Evolutionary conservation across 208 protist species (phyloP).

Genomic region (Wallacemonas sp.): DNA sequence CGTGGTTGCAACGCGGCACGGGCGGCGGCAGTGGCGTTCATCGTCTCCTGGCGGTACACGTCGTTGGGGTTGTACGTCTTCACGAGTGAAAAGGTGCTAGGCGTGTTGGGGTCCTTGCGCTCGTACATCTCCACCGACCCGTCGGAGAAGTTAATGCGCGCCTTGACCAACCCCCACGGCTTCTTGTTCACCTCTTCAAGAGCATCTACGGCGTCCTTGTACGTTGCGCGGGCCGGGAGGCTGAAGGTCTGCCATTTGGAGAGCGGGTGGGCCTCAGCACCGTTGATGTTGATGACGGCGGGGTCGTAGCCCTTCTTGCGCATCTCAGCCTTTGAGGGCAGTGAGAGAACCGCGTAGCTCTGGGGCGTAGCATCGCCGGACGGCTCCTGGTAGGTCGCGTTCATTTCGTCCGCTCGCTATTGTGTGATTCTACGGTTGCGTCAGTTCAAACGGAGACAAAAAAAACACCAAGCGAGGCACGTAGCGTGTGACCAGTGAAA

Average conservation of each 20-base stretch:
- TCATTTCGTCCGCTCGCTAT: slow-evolving; percentile 15
- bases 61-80: slow-evolving; percentile 69
- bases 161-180: slow-evolving; percentile 73
- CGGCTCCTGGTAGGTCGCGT: slow-evolving; percentile 50
- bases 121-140: slow-evolving; percentile 67
- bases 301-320: slow-evolving; percentile 74
- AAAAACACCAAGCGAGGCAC: slow-evolving; percentile 1
- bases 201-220: slow-evolving; percentile 65
- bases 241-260: slow-evolving; percentile 65
- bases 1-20: slow-evolving; percentile 40
- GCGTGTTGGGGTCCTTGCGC: slow-evolving; percentile 47
- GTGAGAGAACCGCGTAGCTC: slow-evolving; percentile 69
- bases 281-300: slow-evolving; percentile 44
- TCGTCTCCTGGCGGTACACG: slow-evolving; percentile 51
- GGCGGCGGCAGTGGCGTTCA: slow-evolving; percentile 26
- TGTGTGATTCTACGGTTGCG: slow-evolving; percentile 1
- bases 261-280: slow-evolving; percentile 64
- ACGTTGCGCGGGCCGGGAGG: slow-evolving; percentile 47
- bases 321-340: slow-evolving; percentile 66
- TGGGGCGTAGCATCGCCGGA: slow-evolving; percentile 39
- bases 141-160: slow-evolving; percentile 74
- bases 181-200: slow-evolving; percentile 72
- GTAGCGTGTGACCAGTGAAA: too few species aligned
- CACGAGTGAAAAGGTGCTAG: slow-evolving; percentile 42
- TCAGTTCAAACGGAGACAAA: slow-evolving; percentile 2